Percentiles rank a stretch among this genome's conserved stretches.
phyloP scores from a whole-genome alignment of 73 alveolate genomes.

The Diophrys sp. region DNA sequence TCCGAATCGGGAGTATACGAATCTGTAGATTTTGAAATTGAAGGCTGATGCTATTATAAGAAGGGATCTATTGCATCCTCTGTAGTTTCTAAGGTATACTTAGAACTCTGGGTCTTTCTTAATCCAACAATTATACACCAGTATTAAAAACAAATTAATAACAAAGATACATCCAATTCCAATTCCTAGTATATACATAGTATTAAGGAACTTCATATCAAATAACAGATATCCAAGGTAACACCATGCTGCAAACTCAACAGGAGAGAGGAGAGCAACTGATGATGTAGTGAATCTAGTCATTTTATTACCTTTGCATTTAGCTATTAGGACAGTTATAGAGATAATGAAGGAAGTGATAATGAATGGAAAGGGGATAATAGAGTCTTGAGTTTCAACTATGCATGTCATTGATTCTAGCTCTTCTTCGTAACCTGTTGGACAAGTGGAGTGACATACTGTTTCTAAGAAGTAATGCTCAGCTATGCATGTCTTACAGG shows the following conservation, averaged over 20 bases:
- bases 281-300: constrained; percentile 11
- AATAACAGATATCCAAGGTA: not conserved
- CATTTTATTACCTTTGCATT: constrained; percentile 3
- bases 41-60: not conserved
- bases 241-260: constrained; percentile 17
- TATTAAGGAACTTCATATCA: not conserved
- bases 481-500: constrained; percentile 6
- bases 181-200: not conserved
- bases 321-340: constrained; percentile 3
- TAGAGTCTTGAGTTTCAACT: not conserved
- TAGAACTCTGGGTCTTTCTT: not conserved
- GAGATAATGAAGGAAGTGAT: not conserved
- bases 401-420: constrained; percentile 8
- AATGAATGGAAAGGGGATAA: constrained; percentile 11
- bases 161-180: not conserved
- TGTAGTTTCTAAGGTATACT: not conserved
- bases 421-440: constrained; percentile 13
- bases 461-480: not conserved
- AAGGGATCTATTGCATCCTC: not conserved
- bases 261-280: not conserved
- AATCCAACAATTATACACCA: not conserved
- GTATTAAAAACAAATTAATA: not conserved
- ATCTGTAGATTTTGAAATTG: not conserved
- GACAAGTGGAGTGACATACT: constrained; percentile 6
- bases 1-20: not conserved